These are phyloP conservation scores for Sporothrix protearum DNA, from an alignment of 2,329 filamentous ascomycete genomes.

Conservation along the genomic window DNA sequence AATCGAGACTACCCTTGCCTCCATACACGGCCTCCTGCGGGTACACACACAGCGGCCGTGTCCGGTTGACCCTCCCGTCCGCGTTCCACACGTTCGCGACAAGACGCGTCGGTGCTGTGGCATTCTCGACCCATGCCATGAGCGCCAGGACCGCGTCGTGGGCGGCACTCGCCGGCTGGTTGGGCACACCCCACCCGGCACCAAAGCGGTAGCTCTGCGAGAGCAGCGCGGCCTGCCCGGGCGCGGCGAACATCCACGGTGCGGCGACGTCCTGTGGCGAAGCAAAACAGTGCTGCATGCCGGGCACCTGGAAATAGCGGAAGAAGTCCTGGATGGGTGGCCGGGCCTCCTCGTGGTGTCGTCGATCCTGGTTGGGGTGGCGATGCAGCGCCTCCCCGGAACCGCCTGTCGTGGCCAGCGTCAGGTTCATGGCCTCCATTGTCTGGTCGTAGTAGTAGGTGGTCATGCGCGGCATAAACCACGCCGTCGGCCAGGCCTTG, in stretches of 20 bases:
- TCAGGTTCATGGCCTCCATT: slow-evolving; percentile 37
- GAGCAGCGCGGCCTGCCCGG: slow-evolving; percentile 31
- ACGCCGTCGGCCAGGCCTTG: slow-evolving; percentile 42
- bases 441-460: slow-evolving; percentile 37
- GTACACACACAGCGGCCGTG: slow-evolving; percentile 42
- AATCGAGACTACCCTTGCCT: slow-evolving; percentile 33
- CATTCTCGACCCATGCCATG: slow-evolving; percentile 31
- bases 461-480: slow-evolving; percentile 35
- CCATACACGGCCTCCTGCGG: slow-evolving; percentile 35
- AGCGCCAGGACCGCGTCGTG: slow-evolving; percentile 41
- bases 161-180: slow-evolving; percentile 25
- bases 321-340: slow-evolving; percentile 46
- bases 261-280: slow-evolving; percentile 33
- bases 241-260: slow-evolving; percentile 38
- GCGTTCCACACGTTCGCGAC: slow-evolving; percentile 33
- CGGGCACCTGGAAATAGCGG: slow-evolving; percentile 49
- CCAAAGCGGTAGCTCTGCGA: slow-evolving; percentile 23
- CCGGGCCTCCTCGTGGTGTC: not conserved
- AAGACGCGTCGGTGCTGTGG: slow-evolving; percentile 25
- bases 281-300: slow-evolving; percentile 47
- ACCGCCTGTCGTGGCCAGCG: not conserved
- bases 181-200: slow-evolving; percentile 25
- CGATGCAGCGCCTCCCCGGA: not conserved
- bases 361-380: not conserved
- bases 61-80: slow-evolving; percentile 35